phyloP scores from a whole-genome alignment of 2,329 filamentous ascomycete species.

The Colletotrichum eleusines region DNA sequence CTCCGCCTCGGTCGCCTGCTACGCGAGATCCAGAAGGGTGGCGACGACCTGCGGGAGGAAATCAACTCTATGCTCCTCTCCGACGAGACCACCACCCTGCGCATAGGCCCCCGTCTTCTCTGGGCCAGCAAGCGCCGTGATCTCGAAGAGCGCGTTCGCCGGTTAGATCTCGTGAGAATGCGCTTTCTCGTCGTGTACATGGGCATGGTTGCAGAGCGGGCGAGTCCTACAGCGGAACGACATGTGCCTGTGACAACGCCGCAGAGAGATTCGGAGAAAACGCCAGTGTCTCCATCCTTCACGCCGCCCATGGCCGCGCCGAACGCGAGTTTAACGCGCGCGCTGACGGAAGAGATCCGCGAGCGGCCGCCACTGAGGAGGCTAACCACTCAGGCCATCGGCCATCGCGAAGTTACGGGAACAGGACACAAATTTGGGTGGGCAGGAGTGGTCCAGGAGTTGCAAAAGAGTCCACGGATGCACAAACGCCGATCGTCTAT shows the following conservation, averaged over 20 bases:
- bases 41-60: constrained; percentile 72
- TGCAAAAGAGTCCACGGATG: constrained; percentile 71
- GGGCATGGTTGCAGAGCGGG: constrained; percentile 64
- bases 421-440: constrained; percentile 66
- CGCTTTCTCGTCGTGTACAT: constrained; percentile 74
- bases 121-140: constrained; percentile 68
- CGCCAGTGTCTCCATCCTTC: constrained; percentile 42
- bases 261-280: constrained; percentile 50
- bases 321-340: constrained; percentile 51
- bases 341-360: constrained; percentile 58
- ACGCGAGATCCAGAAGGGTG: constrained; percentile 71
- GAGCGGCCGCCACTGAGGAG: constrained; percentile 63
- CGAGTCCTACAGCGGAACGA: constrained; percentile 47
- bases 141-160: constrained; percentile 68
- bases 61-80: constrained; percentile 63
- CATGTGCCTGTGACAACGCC: constrained; percentile 26
- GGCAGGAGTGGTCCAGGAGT: constrained; percentile 72
- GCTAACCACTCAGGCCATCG: constrained; percentile 66
- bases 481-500: constrained; percentile 73
- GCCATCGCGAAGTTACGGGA: constrained; percentile 62
- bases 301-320: constrained; percentile 49
- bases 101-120: constrained; percentile 63
- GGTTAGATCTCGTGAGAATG: constrained; percentile 72
- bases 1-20: constrained; percentile 68
- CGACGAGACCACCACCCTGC: constrained; percentile 53